Percentiles rank a stretch among this genome's conserved stretches.
phyloP scores from a whole-genome alignment of 176 grass and related monocot genomes.

The Dactylis glomerata region DNA sequence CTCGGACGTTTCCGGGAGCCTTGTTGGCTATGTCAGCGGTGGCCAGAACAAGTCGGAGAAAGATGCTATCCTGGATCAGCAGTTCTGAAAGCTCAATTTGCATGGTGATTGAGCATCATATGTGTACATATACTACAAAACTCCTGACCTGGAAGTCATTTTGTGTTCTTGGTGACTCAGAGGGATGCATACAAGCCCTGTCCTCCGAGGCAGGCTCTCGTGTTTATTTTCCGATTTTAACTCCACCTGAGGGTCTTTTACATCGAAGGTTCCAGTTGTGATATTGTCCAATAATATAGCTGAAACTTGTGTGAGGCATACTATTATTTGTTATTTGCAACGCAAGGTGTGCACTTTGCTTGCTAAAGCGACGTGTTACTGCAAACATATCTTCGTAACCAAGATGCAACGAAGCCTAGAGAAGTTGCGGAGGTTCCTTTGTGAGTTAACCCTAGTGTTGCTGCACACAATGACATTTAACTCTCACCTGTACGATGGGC shows the following conservation, averaged over 20 bases:
- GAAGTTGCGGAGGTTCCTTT: neutral
- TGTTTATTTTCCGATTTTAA: slow-evolving; percentile 9
- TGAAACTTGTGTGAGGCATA: slow-evolving; percentile 18
- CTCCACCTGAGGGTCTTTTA: neutral
- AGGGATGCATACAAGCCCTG: neutral
- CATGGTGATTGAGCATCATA: neutral
- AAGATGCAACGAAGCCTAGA: neutral
- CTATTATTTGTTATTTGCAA: neutral
- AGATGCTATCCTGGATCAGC: slow-evolving; percentile 67
- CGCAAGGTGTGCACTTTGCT: neutral
- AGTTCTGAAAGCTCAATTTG: slow-evolving; percentile 25
- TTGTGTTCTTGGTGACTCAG: neutral
- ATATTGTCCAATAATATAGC: slow-evolving; percentile 33
- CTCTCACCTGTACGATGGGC: neutral
- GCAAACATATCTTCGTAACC: neutral
- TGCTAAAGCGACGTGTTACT: neutral
- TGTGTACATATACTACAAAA: slow-evolving; percentile 48
- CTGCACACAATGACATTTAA: neutral
- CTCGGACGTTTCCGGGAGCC: slow-evolving; percentile 52
- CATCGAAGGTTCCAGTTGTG: neutral
- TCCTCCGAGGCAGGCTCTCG: neutral
- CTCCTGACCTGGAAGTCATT: neutral
- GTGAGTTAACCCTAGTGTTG: neutral
- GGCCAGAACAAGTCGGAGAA: slow-evolving; percentile 38
- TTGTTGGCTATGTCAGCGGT: slow-evolving; percentile 45